A percentile compares a stretch with the other conserved stretches of the same genome.
Conservation (phyloP, 2,329 filamentous ascomycete genomes). For the Ceratocystis albifundus region DNA sequence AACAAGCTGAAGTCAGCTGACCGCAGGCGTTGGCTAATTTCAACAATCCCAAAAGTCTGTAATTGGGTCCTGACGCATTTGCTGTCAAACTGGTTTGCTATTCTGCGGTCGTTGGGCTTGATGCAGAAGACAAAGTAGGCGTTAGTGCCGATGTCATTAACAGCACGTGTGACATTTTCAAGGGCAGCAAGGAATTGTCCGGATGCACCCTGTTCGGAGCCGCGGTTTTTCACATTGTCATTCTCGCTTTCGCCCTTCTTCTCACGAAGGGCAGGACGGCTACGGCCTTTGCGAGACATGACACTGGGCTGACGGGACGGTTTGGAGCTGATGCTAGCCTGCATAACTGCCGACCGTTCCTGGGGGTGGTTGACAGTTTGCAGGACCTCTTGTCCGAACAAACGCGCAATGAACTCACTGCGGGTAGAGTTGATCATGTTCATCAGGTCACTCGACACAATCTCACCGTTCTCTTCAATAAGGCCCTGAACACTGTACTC, state of each 20-base stretch:
- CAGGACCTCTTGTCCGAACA: conserved; percentile 92
- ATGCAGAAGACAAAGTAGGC: conserved; percentile 94
- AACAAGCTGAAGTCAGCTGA: conserved; percentile 95
- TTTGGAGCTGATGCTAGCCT: conserved; percentile 92
- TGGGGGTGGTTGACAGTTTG: conserved; percentile 89
- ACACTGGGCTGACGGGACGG: conserved; percentile 87
- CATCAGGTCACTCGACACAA: conserved; percentile 90
- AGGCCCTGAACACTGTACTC: conserved; percentile 82
- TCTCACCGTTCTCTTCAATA: conserved; percentile 89
- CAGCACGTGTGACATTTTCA: conserved; percentile 79
- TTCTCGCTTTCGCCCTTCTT: conserved; percentile 36
- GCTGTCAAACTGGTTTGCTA: conserved; percentile 97
- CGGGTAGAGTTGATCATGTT: conserved; percentile 82
- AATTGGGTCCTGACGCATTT: conserved; percentile 93
- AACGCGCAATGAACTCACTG: conserved; percentile 74
- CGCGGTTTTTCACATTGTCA: conserved; percentile 36
- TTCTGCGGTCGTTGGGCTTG: conserved; percentile 92
- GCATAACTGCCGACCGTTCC: conserved; percentile 81
- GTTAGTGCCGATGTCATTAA: conserved; percentile 74
- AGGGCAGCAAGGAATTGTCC: conserved; percentile 83
- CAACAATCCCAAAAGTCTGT: conserved; percentile 89
- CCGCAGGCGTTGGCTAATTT: conserved; percentile 85
- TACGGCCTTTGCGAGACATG: conserved; percentile 56
- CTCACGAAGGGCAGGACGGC: conserved; percentile 31
- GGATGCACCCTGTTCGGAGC: conserved; percentile 71